Conservation (phyloP, 148 eudicot species). For the Rhododendron simsii region DNA sequence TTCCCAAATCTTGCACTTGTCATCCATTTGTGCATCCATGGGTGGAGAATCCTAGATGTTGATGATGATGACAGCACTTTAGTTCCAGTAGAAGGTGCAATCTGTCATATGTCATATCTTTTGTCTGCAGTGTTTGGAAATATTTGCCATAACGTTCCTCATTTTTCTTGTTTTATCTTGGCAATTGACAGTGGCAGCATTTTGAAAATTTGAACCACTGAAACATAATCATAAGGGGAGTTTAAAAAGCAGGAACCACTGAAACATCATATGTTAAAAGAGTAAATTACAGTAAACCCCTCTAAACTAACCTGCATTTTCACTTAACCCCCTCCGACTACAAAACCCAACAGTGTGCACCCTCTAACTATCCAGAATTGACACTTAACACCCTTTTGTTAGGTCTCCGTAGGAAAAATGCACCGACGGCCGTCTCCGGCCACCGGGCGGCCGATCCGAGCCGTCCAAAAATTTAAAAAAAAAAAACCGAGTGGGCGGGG, state of each 20-base stretch:
- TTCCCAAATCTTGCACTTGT: conserved; percentile 1
- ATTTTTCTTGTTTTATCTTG: not conserved
- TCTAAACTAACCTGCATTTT: too few relatives aligned
- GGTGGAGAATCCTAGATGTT: not conserved
- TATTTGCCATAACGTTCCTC: not conserved
- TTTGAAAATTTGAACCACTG: not conserved
- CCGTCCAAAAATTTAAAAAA: too few relatives aligned
- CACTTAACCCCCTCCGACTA: too few relatives aligned
- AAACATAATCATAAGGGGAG: not conserved
- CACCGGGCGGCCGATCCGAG: too few relatives aligned
- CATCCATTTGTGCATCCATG: not conserved
- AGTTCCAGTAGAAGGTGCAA: not conserved
- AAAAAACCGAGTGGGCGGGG: too few relatives aligned
- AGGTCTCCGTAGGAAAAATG: too few relatives aligned
- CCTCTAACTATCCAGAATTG: too few relatives aligned
- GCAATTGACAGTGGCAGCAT: not conserved
- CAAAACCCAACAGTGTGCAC: too few relatives aligned
- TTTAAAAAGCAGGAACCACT: not conserved
- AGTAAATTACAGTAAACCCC: too few relatives aligned
- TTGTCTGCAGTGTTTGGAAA: not conserved
- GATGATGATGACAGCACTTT: not conserved
- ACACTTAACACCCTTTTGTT: too few relatives aligned
- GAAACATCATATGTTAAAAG: not conserved
- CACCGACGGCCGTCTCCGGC: too few relatives aligned
- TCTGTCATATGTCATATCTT: not conserved